Base-by-base conservation (phyloP, 2,329 filamentous ascomycete species). In the Calonectria pseudoturangicola region DNA sequence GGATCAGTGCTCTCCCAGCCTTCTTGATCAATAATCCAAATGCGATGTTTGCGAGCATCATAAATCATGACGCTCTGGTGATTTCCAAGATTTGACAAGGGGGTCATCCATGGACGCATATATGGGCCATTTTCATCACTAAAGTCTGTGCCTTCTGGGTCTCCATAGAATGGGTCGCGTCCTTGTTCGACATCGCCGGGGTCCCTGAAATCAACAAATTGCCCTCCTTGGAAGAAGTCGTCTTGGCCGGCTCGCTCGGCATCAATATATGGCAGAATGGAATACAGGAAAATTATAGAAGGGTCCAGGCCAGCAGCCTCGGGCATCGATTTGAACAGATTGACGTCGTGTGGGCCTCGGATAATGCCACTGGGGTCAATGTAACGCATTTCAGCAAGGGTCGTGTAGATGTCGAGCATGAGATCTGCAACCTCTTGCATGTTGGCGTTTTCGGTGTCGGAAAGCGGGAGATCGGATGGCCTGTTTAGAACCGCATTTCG, bases 281-380 rank as follows among this genome's bases (percentile, higher is more conserved):
- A 77, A 69, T 79, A 81, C 39, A 81, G 75, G 64, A 79, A 79
- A 62, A 79, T 76, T 63, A 80, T 73, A 25, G 73, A 64, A n/a
- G 69, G 39, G 33, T 77, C 73, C 16, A 79, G 25, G 25, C 69
- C 25, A n/a, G n/a, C 28, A 28, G 18, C 25, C 15, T 66, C 65
- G 25, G 48, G 50, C n/a, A 10, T 27, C 2, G 27, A 27, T 12
- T 54, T 18, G 25, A 56, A 21, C 8, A 28, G 25, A 33, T 28
- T 47, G 3, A 58, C n/a, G 5, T 54, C 33, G 67, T 70, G 58
- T 28, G 67, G 67, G 1, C 67, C 67, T 1, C 13, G 28, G 6
- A 47, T 21, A n/a, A 70, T 65, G 39, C 48, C 27, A 16, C 10
- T 45, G 1, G 41, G 67, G 60, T 65, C 48, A 27, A 70, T 47